Evolutionary conservation across 176 grass and related monocot genomes (phyloP).

Genomic region (Eleusine coracana): DNA sequence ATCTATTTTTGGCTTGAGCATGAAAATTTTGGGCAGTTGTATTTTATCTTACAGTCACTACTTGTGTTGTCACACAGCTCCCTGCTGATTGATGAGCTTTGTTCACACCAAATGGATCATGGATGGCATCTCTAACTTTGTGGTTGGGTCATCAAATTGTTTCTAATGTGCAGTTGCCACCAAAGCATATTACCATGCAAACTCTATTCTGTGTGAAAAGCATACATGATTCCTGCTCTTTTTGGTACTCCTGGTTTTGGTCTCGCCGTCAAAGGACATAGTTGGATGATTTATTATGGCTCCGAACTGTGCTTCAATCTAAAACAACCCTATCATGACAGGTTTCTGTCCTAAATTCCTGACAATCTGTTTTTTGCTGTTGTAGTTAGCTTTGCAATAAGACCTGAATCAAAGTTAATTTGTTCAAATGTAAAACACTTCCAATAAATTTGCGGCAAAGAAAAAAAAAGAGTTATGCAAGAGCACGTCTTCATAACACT

Average conservation of each 20-base stretch:
- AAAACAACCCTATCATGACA: too few species aligned
- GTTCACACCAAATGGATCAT: background rate
- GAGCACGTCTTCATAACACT: background rate
- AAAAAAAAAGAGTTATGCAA: background rate
- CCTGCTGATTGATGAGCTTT: background rate
- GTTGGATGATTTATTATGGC: too few species aligned
- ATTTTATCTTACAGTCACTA: background rate
- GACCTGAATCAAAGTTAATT: too few species aligned
- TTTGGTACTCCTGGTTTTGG: too few species aligned
- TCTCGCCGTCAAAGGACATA: too few species aligned
- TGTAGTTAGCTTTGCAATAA: too few species aligned
- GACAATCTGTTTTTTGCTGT: too few species aligned
- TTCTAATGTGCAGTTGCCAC: background rate
- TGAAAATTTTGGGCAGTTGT: constrained; percentile 27
- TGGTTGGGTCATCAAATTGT: background rate
- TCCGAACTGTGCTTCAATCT: too few species aligned
- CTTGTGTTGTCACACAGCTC: background rate
- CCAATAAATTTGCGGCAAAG: too few species aligned
- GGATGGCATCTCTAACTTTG: background rate
- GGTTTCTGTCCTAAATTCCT: too few species aligned
- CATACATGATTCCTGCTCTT: too few species aligned
- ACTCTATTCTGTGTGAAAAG: background rate
- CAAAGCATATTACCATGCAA: background rate
- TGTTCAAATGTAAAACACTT: background rate
- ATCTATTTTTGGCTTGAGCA: constrained; percentile 9